Evolutionary conservation across 257 asterid genomes (phyloP), one percentile per base, ranked within the genome.

Genomic region (Oldenlandia corymbosa): DNA sequence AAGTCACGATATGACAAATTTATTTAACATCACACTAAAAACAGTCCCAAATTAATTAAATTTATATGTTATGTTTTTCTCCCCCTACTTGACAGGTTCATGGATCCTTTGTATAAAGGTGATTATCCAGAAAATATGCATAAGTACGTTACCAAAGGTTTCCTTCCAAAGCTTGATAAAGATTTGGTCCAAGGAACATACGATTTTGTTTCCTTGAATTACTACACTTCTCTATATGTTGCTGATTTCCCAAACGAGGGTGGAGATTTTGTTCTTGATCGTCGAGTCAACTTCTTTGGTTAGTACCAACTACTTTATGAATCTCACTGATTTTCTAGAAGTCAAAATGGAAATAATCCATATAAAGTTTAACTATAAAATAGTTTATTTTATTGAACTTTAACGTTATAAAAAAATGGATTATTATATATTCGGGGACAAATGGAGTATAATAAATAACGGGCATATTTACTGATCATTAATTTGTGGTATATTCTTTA

Each of bases 101-200:
- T 64, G 60, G 27, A 51, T 16, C 69, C 69, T 7, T 12, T 64
- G 17, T 17, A 13, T 5, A 12, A 5, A 10, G 69, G 69, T 23
- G 51, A 64, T 0, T 64, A 64, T 51, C 69, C 69, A 51, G 60
- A 21, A 2, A 64, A 18, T 34, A 64, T 64, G 69, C 28, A 2
- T 0, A 21, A 64, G 28, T 5, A 36, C 12, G 60, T 49, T 5
- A 34, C 68, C 1, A 2, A 21, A n/a, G 47, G 47, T 7, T 18
- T 8, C 7, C 69, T 64, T 36, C 61, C 41, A 2, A 17, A 50
- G 2, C 13, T 64, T n/a, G 58, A 53, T 1, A 37, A 51, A 18
- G 3, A 21, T 0, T 6, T 21, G 52, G 7, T 64, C 31, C n/a
- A 0, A 1, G 58, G 58, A 51, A 12, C 58, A 1, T 51, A 51